Conservation (phyloP, 176 grass and related monocot species). For the Metroxylon sagu region DNA sequence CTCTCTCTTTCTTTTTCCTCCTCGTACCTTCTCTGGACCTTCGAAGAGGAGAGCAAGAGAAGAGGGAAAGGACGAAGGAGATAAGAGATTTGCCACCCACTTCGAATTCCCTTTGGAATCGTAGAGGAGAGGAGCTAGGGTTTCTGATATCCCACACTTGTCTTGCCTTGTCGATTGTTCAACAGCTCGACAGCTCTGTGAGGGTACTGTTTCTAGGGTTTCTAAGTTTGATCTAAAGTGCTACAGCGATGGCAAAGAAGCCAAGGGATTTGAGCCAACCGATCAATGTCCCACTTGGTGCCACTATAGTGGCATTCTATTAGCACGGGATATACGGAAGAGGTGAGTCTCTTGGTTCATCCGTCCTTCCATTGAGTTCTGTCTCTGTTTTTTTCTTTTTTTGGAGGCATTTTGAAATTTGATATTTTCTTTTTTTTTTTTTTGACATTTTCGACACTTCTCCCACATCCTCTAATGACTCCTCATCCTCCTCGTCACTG, state of each 20-base stretch:
- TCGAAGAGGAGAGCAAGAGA: too few species aligned
- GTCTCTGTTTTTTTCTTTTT: not conserved
- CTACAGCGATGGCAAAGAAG: conserved; percentile 57
- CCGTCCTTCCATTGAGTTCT: not conserved
- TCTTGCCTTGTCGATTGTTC: too few species aligned
- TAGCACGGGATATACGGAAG: conserved; percentile 95
- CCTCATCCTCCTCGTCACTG: too few species aligned
- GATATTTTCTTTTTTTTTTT: not conserved
- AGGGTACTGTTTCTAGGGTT: conserved; percentile 25
- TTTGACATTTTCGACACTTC: too few species aligned
- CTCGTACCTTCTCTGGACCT: too few species aligned
- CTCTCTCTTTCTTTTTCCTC: too few species aligned
- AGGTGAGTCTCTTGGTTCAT: conserved; percentile 37
- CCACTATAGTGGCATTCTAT: conserved; percentile 92
- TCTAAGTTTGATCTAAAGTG: not conserved
- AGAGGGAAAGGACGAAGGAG: too few species aligned
- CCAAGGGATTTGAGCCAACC: conserved; percentile 97
- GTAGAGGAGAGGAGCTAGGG: too few species aligned
- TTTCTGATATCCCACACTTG: too few species aligned
- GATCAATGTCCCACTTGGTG: conserved; percentile 75
- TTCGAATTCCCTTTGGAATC: too few species aligned
- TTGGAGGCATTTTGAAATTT: not conserved
- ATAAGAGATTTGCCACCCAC: too few species aligned
- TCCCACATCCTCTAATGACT: too few species aligned
- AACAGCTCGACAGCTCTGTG: not conserved